phyloP scores from a whole-genome alignment of 2,329 filamentous ascomycete genomes.

The Tolypocladium tundrense region DNA sequence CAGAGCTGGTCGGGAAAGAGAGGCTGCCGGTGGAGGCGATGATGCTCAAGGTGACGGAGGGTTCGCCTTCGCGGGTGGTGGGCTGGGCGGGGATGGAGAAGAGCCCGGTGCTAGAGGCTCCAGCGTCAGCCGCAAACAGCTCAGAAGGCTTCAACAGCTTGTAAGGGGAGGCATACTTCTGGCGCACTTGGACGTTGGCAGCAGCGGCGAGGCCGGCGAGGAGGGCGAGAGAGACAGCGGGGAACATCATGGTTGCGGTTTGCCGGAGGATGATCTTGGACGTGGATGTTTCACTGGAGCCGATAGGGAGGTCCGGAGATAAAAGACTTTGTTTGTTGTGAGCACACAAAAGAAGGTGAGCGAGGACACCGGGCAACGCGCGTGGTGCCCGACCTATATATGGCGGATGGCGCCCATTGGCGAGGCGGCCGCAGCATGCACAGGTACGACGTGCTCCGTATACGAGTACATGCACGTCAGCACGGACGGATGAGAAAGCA shows the following conservation, averaged over 20 bases:
- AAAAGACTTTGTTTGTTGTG: too few species aligned
- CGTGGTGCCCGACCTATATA: background rate
- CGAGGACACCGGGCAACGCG: background rate
- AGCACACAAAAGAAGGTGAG: background rate
- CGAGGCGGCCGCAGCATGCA: background rate
- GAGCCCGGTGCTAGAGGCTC: background rate
- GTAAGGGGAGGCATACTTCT: background rate
- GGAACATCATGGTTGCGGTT: constrained; percentile 2
- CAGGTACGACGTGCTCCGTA: background rate
- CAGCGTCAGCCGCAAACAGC: background rate
- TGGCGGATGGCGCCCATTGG: background rate
- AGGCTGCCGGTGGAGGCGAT: background rate
- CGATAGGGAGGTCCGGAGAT: background rate
- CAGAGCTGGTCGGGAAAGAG: background rate
- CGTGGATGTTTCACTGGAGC: background rate
- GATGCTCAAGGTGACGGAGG: background rate
- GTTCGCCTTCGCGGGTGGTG: background rate
- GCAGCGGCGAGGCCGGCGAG: constrained; percentile 4
- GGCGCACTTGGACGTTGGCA: background rate
- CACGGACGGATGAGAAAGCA: background rate
- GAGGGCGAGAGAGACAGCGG: constrained; percentile 3
- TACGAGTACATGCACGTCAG: background rate
- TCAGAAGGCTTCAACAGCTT: background rate
- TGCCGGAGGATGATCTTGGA: background rate
- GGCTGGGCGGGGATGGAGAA: constrained; percentile 6